A percentile compares a stretch with the other conserved stretches of the same genome.
Conservation (phyloP, 2,329 filamentous ascomycete genomes). For the Beauveria rudraprayagi region DNA sequence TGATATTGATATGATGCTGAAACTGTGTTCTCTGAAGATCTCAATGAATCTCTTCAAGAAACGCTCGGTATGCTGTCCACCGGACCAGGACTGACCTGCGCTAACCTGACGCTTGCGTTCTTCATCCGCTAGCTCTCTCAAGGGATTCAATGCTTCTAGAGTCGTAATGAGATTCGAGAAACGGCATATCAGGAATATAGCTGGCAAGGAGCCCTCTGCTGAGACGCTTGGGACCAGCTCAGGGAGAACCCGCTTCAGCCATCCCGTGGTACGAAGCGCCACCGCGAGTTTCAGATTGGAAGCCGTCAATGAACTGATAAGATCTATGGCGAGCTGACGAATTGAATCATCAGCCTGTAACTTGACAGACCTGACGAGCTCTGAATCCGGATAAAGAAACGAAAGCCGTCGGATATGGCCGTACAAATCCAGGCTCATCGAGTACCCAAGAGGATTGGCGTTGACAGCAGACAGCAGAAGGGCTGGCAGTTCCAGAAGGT, state of each 20-base stretch:
- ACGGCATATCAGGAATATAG: conserved; percentile 80
- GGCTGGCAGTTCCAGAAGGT: conserved; percentile 83
- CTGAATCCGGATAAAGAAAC: conserved; percentile 71
- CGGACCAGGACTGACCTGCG: conserved; percentile 43
- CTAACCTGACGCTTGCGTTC: conserved; percentile 50
- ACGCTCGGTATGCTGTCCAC: conserved; percentile 85
- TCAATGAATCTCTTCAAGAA: conserved; percentile 95
- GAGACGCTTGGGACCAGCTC: conserved; percentile 45
- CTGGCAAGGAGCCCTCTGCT: conserved; percentile 63
- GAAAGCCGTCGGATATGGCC: conserved; percentile 87
- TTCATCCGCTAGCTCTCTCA: conserved; percentile 83
- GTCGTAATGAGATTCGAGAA: conserved; percentile 71
- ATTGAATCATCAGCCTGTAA: conserved; percentile 78
- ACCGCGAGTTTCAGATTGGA: conserved; percentile 80
- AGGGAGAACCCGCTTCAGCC: conserved; percentile 78
- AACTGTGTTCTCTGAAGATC: conserved; percentile 95
- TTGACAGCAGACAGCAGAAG: conserved; percentile 74
- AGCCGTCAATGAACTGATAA: conserved; percentile 68
- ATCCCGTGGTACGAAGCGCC: conserved; percentile 84
- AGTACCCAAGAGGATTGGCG: conserved; percentile 63
- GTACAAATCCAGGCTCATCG: conserved; percentile 82
- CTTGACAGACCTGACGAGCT: conserved; percentile 64
- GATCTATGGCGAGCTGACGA: conserved; percentile 76
- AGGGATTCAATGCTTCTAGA: conserved; percentile 73
- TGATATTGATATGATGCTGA: conserved; percentile 91